Evolutionary conservation across 1,284 basidiomycete species (phyloP).

Genomic region (Marasmius fiardii): DNA sequence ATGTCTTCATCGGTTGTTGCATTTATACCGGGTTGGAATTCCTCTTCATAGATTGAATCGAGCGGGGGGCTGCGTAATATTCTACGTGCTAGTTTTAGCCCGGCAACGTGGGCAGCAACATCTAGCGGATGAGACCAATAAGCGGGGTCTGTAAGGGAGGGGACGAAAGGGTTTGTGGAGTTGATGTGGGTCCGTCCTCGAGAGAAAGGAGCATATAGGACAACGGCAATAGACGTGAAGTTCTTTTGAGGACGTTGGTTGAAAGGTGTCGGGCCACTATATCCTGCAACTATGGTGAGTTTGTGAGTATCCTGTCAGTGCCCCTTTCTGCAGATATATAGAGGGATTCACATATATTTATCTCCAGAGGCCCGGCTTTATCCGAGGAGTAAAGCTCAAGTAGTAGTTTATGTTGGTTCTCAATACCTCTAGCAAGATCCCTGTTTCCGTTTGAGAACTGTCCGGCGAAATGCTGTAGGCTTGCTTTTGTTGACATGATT

Average conservation of each 20-base stretch:
- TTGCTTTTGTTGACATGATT: neutral
- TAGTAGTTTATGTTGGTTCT: conserved; percentile 23
- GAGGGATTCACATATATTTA: conserved; percentile 24
- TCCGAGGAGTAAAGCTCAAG: conserved; percentile 22
- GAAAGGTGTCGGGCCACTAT: conserved; percentile 22
- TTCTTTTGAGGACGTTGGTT: conserved; percentile 21
- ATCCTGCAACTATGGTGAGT: conserved; percentile 22
- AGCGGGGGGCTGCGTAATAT: conserved; percentile 14
- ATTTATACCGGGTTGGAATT: neutral
- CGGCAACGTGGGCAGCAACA: conserved; percentile 19
- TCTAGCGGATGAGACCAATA: conserved; percentile 27
- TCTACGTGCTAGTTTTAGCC: conserved; percentile 20
- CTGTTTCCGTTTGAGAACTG: neutral
- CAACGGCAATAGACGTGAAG: conserved; percentile 26
- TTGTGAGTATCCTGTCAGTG: neutral
- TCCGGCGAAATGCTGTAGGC: neutral
- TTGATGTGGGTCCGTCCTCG: conserved; percentile 29
- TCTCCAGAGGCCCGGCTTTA: conserved; percentile 22
- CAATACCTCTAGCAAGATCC: neutral
- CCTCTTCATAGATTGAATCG: neutral
- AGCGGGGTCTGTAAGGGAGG: conserved; percentile 22
- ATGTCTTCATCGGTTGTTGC: neutral
- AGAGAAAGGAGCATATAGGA: conserved; percentile 27
- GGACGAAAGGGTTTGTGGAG: conserved; percentile 17
- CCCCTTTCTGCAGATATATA: too few relatives aligned